Percentiles rank a stretch among this genome's conserved stretches.
These are phyloP conservation scores for Fomitopsis palustris DNA, from an alignment of 1,284 basidiomycete species.

Conservation along the genomic window DNA sequence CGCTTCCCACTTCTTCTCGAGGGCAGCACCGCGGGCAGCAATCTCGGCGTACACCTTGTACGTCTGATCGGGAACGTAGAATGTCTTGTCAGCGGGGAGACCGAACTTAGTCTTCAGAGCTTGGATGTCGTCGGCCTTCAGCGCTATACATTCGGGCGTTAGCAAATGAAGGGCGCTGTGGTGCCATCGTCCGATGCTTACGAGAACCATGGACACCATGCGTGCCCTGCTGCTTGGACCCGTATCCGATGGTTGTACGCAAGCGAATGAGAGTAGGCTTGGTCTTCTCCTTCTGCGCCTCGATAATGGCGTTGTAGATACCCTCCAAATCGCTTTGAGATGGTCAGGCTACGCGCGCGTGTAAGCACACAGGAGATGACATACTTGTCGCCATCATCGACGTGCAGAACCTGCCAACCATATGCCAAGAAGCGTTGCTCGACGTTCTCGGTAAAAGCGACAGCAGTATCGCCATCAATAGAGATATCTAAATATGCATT, in stretches of 20 bases:
- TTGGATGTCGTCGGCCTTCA: constrained; percentile 90
- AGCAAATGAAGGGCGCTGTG: background rate
- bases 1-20: constrained; percentile 76
- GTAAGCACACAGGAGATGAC: constrained; percentile 14
- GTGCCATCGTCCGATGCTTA: constrained; percentile 37
- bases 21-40: constrained; percentile 69
- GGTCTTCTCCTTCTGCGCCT: constrained; percentile 71
- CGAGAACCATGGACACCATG: constrained; percentile 92
- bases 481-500: constrained; percentile 71
- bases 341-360: background rate
- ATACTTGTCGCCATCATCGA: constrained; percentile 80
- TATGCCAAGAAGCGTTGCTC: constrained; percentile 86
- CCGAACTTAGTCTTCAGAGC: constrained; percentile 84
- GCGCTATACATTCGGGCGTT: constrained; percentile 42
- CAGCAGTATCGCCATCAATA: constrained; percentile 90
- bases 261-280: constrained; percentile 89
- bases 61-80: constrained; percentile 77
- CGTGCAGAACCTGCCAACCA: constrained; percentile 90
- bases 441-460: constrained; percentile 94
- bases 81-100: constrained; percentile 78
- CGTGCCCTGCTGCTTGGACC: constrained; percentile 89
- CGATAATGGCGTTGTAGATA: constrained; percentile 79
- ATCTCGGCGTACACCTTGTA: constrained; percentile 68
- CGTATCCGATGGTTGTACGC: constrained; percentile 91
- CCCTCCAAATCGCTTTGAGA: constrained; percentile 67